Conservation (phyloP, 2,329 filamentous ascomycete species). For the Colletotrichum lindemuthianum region DNA sequence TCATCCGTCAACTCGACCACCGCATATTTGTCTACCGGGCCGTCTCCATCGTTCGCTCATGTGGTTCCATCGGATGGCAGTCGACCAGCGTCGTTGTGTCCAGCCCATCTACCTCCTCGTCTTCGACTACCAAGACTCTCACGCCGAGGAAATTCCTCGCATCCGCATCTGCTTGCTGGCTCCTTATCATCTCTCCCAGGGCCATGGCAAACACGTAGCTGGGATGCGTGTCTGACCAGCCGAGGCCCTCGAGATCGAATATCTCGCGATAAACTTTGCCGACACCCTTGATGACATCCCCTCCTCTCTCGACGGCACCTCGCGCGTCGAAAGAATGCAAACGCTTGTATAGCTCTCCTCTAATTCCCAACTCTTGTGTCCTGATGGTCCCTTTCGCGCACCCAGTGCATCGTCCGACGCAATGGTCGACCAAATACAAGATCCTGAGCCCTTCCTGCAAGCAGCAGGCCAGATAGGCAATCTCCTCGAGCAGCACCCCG, state of each 20-base stretch:
- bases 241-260: constrained; percentile 43
- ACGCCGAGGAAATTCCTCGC: constrained; percentile 40
- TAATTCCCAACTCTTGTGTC: constrained; percentile 34
- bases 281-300: constrained; percentile 44
- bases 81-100: constrained; percentile 30
- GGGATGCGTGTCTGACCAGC: constrained; percentile 44
- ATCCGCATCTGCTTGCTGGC: constrained; percentile 41
- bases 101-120: constrained; percentile 34
- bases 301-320: constrained; percentile 34
- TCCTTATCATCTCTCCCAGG: constrained; percentile 42
- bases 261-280: constrained; percentile 46
- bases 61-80: constrained; percentile 4
- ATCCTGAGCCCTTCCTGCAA: constrained; percentile 43
- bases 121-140: constrained; percentile 41
- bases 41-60: neutral
- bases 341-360: constrained; percentile 39
- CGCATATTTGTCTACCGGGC: constrained; percentile 3
- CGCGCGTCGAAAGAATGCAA: constrained; percentile 37
- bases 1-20: constrained; percentile 4
- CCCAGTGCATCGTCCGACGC: constrained; percentile 39
- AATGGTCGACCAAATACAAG: constrained; percentile 45
- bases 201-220: constrained; percentile 44
- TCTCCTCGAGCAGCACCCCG: constrained; percentile 40
- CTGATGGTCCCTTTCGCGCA: constrained; percentile 35
- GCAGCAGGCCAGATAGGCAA: constrained; percentile 43